These are phyloP conservation scores for Sclerotinia sclerotiorum DNA, from an alignment of 2,329 filamentous ascomycete genomes.

Conservation along the genomic window DNA sequence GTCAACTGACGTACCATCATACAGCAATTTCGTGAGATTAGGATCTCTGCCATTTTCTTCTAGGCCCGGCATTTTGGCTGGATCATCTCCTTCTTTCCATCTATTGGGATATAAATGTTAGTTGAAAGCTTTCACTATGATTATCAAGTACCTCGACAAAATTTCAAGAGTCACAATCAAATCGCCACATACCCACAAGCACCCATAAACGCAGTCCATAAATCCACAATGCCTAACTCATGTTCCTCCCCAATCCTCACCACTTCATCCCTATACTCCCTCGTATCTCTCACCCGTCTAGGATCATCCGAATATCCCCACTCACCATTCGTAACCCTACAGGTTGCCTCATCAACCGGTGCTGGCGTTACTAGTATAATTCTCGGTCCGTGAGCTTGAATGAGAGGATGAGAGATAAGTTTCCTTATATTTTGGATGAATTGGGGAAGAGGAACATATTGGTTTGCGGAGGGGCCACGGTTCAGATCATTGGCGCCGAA, in stretches of 20 bases:
- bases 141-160: not conserved
- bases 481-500: conserved; percentile 90
- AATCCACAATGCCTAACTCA: conserved; percentile 65
- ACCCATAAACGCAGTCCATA: conserved; percentile 76
- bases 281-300: conserved; percentile 47
- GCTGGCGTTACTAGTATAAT: conserved; percentile 82
- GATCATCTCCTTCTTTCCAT: conserved; percentile 14
- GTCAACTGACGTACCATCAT: not conserved
- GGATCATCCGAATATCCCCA: conserved; percentile 46
- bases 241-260: conserved; percentile 50
- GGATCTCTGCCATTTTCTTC: not conserved
- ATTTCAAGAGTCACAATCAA: no score
- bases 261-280: conserved; percentile 62
- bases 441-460: conserved; percentile 71
- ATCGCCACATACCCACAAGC: conserved; percentile 37
- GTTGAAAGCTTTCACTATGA: not conserved
- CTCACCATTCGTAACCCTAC: conserved; percentile 35
- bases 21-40: not conserved
- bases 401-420: conserved; percentile 69
- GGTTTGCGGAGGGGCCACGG: conserved; percentile 57
- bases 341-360: conserved; percentile 74
- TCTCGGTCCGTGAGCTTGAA: conserved; percentile 67
- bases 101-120: not conserved
- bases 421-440: conserved; percentile 70
- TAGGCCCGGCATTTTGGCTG: conserved; percentile 5